phyloP scores from a whole-genome alignment of 73 alveolate species.

The Breviolum minutum region DNA sequence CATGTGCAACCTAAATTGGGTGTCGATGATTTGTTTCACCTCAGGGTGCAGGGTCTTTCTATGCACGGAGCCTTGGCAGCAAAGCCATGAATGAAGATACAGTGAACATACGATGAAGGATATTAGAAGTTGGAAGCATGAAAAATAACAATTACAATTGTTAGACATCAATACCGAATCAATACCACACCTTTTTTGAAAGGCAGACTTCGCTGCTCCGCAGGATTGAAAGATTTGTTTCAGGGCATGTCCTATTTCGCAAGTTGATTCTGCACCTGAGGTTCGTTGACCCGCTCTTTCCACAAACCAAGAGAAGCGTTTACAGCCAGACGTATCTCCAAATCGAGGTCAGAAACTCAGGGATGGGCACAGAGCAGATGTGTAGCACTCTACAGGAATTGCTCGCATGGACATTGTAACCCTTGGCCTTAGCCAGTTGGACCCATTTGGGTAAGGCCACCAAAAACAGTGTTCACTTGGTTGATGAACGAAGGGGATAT shows the following conservation, averaged over 20 bases:
- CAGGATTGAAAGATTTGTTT: neutral
- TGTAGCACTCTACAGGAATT: too few relatives aligned
- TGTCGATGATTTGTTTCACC: neutral
- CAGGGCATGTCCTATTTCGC: neutral
- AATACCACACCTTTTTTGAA: too few relatives aligned
- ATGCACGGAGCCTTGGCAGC: conserved; percentile 46
- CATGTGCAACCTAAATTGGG: neutral
- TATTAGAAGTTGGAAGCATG: neutral
- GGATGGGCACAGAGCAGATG: neutral
- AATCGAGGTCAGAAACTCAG: conserved; percentile 2
- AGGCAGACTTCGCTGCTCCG: too few relatives aligned
- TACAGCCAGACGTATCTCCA: conserved; percentile 45
- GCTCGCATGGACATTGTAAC: too few relatives aligned
- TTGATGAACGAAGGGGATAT: too few relatives aligned
- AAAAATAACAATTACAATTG: neutral
- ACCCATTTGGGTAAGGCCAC: too few relatives aligned
- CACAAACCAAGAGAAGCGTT: conserved; percentile 5
- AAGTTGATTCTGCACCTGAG: neutral
- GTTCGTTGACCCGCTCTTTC: conserved; percentile 79
- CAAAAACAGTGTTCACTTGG: too few relatives aligned
- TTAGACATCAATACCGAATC: neutral
- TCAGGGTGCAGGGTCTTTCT: conserved; percentile 56
- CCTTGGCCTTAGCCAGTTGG: too few relatives aligned
- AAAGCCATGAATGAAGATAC: neutral
- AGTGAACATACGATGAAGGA: too few relatives aligned